Base-by-base conservation (phyloP, 2,329 filamentous ascomycete species). In the Macroventuria anomochaeta region DNA sequence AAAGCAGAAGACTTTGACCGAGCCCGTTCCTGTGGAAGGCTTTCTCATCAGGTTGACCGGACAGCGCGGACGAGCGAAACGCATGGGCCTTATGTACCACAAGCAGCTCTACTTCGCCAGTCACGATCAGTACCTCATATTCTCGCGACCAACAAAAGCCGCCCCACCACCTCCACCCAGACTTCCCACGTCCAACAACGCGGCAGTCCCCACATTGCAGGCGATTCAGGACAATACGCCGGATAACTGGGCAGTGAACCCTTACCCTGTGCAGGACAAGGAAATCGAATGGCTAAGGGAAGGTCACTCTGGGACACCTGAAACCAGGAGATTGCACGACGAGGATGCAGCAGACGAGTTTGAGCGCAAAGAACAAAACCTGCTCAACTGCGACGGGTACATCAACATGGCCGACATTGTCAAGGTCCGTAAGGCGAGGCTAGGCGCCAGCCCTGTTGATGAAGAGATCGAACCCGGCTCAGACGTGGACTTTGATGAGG, bases 61-160 rank as follows among this genome's bases (percentile, higher is more conserved):
- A 7, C 85, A 88, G 55, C 82, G 79, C 59, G 86, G 86, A 13
- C 75, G 80, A 17, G 81, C 85, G 31, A 80, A 83, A 61, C 77
- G 82, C 28, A 67, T 86, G 57, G 85, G 85, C 12, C 81, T 81
- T 51, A 81, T 85, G 72, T 85, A 86, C 62, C 87, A 83, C 75
- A 88, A 88, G 66, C 79, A 84, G 34, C 74, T 88, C 3, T 89
- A 88, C 65, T 88, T 87, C 63, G 83, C 83, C 34, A 83, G 81
- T 0, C 83, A 88, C 57, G 83, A 88, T 61, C 83, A 87, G 56
- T 85, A 81, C 54, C 72, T 89, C 5, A 77, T 85, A 41, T 89
- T 88, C 71, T 82, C 82, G 53, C 79, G 80, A 46, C 86, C 86
- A 10, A 80, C 83, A 2, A 83, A 82, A 64, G 83, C 83, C 8